Evolutionary conservation across 2,329 filamentous ascomycete genomes (phyloP).

Genomic region (Curvularia spicifera): DNA sequence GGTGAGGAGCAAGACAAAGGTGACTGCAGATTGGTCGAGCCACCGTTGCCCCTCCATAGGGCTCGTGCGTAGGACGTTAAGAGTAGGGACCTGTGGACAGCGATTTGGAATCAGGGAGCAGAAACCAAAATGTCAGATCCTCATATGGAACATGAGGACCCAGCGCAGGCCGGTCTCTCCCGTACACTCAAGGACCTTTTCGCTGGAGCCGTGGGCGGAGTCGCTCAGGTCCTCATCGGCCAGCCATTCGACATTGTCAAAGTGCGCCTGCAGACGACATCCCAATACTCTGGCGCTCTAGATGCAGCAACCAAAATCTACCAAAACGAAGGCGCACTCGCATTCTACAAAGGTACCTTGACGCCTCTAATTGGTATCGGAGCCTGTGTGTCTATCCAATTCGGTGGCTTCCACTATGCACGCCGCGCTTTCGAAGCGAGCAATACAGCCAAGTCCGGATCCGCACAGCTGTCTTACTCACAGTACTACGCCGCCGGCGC

Average conservation of each 20-base stretch:
- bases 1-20: slow-evolving; percentile 5
- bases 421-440: slow-evolving; percentile 81
- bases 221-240: slow-evolving; percentile 92
- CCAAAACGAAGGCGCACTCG: slow-evolving; percentile 82
- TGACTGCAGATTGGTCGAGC: slow-evolving; percentile 2
- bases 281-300: slow-evolving; percentile 78
- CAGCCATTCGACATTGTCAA: slow-evolving; percentile 77
- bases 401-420: slow-evolving; percentile 93
- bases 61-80: slow-evolving; percentile 21
- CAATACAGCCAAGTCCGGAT: slow-evolving; percentile 60
- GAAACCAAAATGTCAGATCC: slow-evolving; percentile 32
- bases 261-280: slow-evolving; percentile 90
- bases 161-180: slow-evolving; percentile 44
- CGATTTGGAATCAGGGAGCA: slow-evolving; percentile 7
- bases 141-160: slow-evolving; percentile 51
- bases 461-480: slow-evolving; percentile 69
- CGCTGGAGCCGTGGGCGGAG: slow-evolving; percentile 85
- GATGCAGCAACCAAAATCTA: slow-evolving; percentile 84
- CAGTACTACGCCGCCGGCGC: slow-evolving; percentile 93
- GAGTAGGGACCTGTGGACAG: slow-evolving; percentile 9
- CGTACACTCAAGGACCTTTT: slow-evolving; percentile 82
- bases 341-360: slow-evolving; percentile 98
- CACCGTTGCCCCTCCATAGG: slow-evolving; percentile 15
- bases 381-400: slow-evolving; percentile 95
- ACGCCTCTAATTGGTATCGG: slow-evolving; percentile 95